phyloP scores from a whole-genome alignment of 2,329 filamentous ascomycete genomes.

The Fusarium proliferatum region DNA sequence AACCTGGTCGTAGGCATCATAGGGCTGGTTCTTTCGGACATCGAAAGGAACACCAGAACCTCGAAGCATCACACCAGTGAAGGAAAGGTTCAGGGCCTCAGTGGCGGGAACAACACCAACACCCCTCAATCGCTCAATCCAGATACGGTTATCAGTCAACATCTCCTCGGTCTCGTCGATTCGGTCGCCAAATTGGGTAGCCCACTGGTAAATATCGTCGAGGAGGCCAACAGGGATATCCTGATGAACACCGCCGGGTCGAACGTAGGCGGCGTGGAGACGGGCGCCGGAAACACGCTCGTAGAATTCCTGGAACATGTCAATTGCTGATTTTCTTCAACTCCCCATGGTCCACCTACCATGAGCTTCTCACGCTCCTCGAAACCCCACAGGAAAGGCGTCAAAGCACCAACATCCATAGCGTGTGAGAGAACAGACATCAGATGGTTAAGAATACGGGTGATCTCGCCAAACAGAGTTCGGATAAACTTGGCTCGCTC shows the following conservation, averaged over 20 bases:
- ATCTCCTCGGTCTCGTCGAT: constrained; percentile 99
- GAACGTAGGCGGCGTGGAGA: constrained; percentile 96
- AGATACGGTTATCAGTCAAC: constrained; percentile 99
- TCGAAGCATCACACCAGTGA: constrained; percentile 97
- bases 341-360: constrained; percentile 66
- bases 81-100: constrained; percentile 96
- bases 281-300: constrained; percentile 98
- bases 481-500: constrained; percentile 97
- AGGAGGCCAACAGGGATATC: constrained; percentile 93
- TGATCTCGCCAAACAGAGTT: constrained; percentile 95
- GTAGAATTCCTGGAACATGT: constrained; percentile 86
- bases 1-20: constrained; percentile 97
- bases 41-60: constrained; percentile 97
- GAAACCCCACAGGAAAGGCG: constrained; percentile 99
- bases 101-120: constrained; percentile 90
- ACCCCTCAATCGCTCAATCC: constrained; percentile 92
- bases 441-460: constrained; percentile 92
- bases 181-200: constrained; percentile 97
- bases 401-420: constrained; percentile 98
- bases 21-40: constrained; percentile 94
- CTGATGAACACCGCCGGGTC: constrained; percentile 95
- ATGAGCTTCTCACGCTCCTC: constrained; percentile 99
- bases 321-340: constrained; percentile 1
- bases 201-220: constrained; percentile 99
- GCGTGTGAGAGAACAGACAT: constrained; percentile 98